Evolutionary conservation across 2,329 filamentous ascomycete genomes (phyloP).

Genomic region (Cordyceps cateniannulata): DNA sequence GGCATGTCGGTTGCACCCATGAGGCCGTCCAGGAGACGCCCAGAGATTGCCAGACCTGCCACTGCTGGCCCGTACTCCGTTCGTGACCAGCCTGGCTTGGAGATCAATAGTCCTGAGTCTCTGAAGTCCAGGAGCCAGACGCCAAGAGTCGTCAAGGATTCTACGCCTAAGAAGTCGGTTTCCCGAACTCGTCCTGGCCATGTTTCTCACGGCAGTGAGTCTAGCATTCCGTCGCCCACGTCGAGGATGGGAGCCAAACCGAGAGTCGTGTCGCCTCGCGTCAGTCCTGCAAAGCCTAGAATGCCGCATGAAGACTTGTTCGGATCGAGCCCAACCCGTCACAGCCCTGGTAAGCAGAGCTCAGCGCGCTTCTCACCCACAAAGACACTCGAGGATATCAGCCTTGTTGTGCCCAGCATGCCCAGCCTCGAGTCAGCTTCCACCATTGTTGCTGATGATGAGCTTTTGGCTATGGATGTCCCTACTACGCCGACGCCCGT

Average conservation of each 20-base stretch:
- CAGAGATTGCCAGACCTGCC: slow-evolving; percentile 54
- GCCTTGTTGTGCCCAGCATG: slow-evolving; percentile 44
- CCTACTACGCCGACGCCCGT: slow-evolving; percentile 13
- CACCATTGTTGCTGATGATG: slow-evolving; percentile 19
- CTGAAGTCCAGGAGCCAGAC: slow-evolving; percentile 40
- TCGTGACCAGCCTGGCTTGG: slow-evolving; percentile 38
- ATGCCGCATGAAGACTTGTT: slow-evolving; percentile 7
- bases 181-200: slow-evolving; percentile 42
- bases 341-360: slow-evolving; percentile 34
- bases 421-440: slow-evolving; percentile 30
- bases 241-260: slow-evolving; percentile 16
- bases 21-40: slow-evolving; percentile 51
- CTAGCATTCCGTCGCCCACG: slow-evolving; percentile 41
- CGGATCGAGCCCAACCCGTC: slow-evolving; percentile 31
- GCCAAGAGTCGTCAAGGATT: slow-evolving; percentile 42
- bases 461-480: background rate
- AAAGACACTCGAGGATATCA: slow-evolving; percentile 46
- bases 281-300: slow-evolving; percentile 13
- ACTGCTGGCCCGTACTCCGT: slow-evolving; percentile 62
- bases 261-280: background rate
- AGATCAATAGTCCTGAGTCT: slow-evolving; percentile 39
- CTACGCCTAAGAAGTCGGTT: slow-evolving; percentile 46
- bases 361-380: slow-evolving; percentile 33
- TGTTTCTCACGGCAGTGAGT: slow-evolving; percentile 44
- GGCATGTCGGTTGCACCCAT: slow-evolving; percentile 60